Evolutionary conservation across 2,329 filamentous ascomycete species (phyloP), one percentile per base, ranked within the genome.

Genomic region (Aspergillus flavus): DNA sequence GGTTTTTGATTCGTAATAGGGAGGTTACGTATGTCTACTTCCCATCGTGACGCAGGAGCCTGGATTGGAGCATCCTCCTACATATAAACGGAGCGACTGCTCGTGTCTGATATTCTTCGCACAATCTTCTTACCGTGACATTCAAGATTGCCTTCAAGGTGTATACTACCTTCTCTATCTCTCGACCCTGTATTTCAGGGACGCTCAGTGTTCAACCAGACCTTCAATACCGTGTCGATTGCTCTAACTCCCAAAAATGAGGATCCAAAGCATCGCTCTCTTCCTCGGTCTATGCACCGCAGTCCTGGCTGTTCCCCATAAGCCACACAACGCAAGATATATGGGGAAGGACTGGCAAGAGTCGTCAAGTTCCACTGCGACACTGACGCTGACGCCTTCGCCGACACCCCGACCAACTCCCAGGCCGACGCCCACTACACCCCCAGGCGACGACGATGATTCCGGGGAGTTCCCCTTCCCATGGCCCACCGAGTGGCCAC

Each of bases 271-370:
- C 14, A 57, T 58, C 14, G 54, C 60, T n/a, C 32, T 68, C 36
- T 36, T 68, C 14, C 23, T 63, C 52, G 46, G 59, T 28, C 34
- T 68, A 19, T 62, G 61, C 57, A 61, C 62, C 54, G 41, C 54
- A 19, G 59, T 28, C 39, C 34, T 67, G 26, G 59, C 65, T 19
- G 54, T 59, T 10, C 65, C 65, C 19, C 23, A 30, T n/a, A 39
- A 23, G 10, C 16, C 32, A 14, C 48, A 39, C 23, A 34, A 45
- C 4, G 43, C 59, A 14, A 59, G 43, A 10, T 6, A 3, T 23
- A 6, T 19, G 19, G 10, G 30, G 52, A 55, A 59, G 21, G 14
- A 16, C 36, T 21, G 19, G 23, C 34, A 9, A 39, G 52, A 26
- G 32, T 28, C 21, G 4, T 26, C 32, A 9, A 41, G 10, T 19